Evolutionary conservation across 208 protist species (phyloP), one percentile per base, ranked within the genome.

Genomic region (Tritrichomonas musculus): DNA sequence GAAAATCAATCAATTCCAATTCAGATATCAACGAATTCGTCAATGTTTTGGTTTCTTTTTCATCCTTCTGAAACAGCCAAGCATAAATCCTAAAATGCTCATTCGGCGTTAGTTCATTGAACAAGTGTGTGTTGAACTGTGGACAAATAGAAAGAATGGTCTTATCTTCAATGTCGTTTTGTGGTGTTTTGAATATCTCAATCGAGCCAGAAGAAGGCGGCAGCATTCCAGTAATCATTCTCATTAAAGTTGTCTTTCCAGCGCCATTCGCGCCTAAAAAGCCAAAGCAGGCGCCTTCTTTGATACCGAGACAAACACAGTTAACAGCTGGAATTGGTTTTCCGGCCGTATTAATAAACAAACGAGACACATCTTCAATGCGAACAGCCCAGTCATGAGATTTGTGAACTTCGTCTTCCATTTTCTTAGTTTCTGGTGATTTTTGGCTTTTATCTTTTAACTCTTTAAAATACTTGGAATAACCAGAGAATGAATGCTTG

Each of bases 141-240:
- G 77, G 77, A 39, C 77, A 92, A 44, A 50, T 44, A 92, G 50
- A 25, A 2, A 50, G 22, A 5, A 50, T 13, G 30, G 47, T 36
- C 44, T 25, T 20, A 57, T 50, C 50, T 13, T 92, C 55, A 1
- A 57, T 27, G 3, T 25, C 44, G n/a, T 49, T 60, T 5, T 57
- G 47, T 13, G n/a, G 27, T 44, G 47, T 50, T 14, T 9, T 44
- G 44, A 57, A 57, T 20, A 92, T 64, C 14, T 92, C 41, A 75
- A 88, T 60, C 53, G 65, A 60, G 20, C 94, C 94, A 33, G 39
- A 75, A 30, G 93, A 82, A 30, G 93, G 60, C 36, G 77, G 55
- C 9, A 94, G 36, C 9, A 73, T 30, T 53, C 93, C 93, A 41
- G 94, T 94, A n/a, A 94, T 57, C 77, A 92, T 92, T 33, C 44